Evolutionary conservation across 2,329 filamentous ascomycete genomes (phyloP).

Genomic region (Pezicula neosporulosa): DNA sequence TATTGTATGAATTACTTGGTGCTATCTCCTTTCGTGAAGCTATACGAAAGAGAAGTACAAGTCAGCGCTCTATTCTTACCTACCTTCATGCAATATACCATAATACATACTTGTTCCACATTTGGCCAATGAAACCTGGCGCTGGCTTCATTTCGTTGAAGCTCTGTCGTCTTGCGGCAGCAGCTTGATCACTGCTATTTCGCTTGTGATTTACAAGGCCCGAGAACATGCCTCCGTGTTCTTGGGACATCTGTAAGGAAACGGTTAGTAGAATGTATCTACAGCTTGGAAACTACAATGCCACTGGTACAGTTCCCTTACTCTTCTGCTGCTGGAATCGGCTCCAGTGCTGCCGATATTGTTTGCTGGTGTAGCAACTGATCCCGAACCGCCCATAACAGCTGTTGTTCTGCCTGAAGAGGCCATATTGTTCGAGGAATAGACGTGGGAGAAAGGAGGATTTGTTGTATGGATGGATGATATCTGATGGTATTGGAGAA

Average conservation of each 20-base stretch:
- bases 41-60: neutral
- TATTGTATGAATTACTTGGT: too few species aligned
- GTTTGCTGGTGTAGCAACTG: neutral
- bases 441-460: neutral
- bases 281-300: too few species aligned
- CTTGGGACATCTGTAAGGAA: neutral
- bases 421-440: neutral
- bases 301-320: neutral
- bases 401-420: neutral
- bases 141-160: conserved; percentile 40
- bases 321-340: neutral
- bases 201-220: conserved; percentile 41
- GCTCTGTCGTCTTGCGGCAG: conserved; percentile 34
- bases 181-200: conserved; percentile 30
- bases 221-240: conserved; percentile 23
- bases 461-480: neutral
- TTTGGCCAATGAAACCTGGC: conserved; percentile 29
- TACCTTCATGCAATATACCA: neutral
- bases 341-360: neutral
- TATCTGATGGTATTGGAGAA: too few species aligned
- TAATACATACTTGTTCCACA: conserved; percentile 28
- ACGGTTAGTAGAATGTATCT: neutral
- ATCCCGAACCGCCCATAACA: neutral
- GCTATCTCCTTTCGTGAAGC: neutral
- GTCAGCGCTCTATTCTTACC: neutral